These are phyloP conservation scores for Ceratobasidium sp. DNA, from an alignment of 1,284 basidiomycete species.

Conservation along the genomic window DNA sequence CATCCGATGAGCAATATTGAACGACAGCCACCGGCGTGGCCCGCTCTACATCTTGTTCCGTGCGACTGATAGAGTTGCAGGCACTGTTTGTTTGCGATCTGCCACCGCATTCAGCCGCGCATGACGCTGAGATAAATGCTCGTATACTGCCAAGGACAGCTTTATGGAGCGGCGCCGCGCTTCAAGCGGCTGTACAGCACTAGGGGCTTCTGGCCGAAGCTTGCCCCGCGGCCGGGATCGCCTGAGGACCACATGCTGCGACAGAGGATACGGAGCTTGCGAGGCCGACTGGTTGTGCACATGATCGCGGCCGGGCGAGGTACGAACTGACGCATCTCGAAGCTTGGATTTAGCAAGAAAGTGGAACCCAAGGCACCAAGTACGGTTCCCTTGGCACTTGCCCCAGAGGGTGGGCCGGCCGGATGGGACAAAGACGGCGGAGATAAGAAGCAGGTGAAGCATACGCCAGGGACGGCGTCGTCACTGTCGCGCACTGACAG, in stretches of 20 bases:
- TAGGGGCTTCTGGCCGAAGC: conserved; percentile 21
- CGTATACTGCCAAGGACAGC: conserved; percentile 1
- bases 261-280: conserved; percentile 8
- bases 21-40: background rate
- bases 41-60: conserved; percentile 16
- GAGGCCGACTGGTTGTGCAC: background rate
- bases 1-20: conserved; percentile 25
- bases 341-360: conserved; percentile 35
- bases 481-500: conserved; percentile 8
- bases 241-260: conserved; percentile 36
- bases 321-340: conserved; percentile 26
- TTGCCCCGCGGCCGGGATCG: conserved; percentile 29
- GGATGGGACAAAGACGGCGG: conserved; percentile 25
- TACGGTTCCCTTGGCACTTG: conserved; percentile 27
- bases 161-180: conserved; percentile 10
- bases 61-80: conserved; percentile 34
- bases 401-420: conserved; percentile 17
- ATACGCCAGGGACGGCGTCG: conserved; percentile 28
- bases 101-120: conserved; percentile 5
- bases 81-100: conserved; percentile 37
- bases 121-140: background rate
- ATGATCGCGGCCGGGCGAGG: conserved; percentile 23
- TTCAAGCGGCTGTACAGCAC: conserved; percentile 35
- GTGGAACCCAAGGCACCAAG: conserved; percentile 39
- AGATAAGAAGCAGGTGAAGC: conserved; percentile 40